Percentiles rank a stretch among this genome's conserved stretches.
Conservation (phyloP, 768 basidiomycete genomes). For the Russula foetens region DNA sequence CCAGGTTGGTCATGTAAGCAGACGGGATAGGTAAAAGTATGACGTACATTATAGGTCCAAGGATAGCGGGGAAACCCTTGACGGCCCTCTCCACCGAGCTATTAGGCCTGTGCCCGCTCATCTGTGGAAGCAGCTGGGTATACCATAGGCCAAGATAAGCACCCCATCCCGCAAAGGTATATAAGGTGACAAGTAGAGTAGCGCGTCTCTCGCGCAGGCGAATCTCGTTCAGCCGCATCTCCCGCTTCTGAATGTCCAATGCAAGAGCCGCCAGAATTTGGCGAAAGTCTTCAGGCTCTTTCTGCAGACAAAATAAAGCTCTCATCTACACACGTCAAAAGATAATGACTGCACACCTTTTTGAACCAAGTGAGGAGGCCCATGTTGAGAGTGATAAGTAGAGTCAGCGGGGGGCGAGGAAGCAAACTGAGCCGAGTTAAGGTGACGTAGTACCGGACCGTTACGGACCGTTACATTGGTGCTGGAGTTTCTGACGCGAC, state of each 20-base stretch:
- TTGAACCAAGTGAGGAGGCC: conserved; percentile 21
- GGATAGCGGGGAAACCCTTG: conserved; percentile 49
- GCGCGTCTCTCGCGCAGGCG: conserved; percentile 77
- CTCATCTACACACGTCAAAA: background rate
- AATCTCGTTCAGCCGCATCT: conserved; percentile 70
- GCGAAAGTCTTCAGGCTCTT: conserved; percentile 68
- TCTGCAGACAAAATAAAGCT: conserved; percentile 27
- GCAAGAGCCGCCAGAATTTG: conserved; percentile 60
- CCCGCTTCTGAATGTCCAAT: conserved; percentile 61
- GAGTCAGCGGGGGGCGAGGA: background rate
- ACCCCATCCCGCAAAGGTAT: conserved; percentile 67
- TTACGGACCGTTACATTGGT: background rate
- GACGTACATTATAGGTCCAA: conserved; percentile 75
- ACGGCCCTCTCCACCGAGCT: conserved; percentile 35
- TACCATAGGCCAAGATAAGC: conserved; percentile 73
- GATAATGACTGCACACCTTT: conserved; percentile 13
- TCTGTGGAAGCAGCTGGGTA: conserved; percentile 42
- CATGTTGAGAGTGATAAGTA: conserved; percentile 9
- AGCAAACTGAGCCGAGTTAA: background rate
- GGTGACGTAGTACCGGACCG: background rate
- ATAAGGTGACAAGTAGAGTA: conserved; percentile 68
- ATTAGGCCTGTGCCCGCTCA: conserved; percentile 25
- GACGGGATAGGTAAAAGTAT: background rate
- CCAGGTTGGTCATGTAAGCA: background rate
- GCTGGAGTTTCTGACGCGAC: no score